Base-by-base conservation (phyloP, 306 rosid species). In the Trichosanthes cucumerina region DNA sequence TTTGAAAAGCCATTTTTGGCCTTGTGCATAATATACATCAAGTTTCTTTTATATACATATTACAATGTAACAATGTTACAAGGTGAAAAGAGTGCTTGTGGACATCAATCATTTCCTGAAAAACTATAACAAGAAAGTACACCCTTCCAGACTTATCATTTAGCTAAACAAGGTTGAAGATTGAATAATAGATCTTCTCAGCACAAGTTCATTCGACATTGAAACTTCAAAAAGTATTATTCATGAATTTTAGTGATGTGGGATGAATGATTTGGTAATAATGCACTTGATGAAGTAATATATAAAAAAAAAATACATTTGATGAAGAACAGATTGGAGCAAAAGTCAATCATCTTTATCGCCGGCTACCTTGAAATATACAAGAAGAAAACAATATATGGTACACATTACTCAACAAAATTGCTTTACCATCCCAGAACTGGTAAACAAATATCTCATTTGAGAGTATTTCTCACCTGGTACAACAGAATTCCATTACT, bases 401-500 rank as follows among this genome's bases (percentile, higher is more conserved):
- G 58, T 28, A 26, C 43, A 47, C 26, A 46, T 26, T 26, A 14
- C 77, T 46, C 56, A 43, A 70, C 23, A 70, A 70, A 24, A 46
- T 3, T 46, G 57, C 11, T 24, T 46, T 23, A 63, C 2, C 0
- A 46, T 24, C 58, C 36, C 39, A 71, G 12, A 71, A 31, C 5
- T 71, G 58, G 46, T 46, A 46, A 24, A 71, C 57, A 46, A 24
- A 24, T 53, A 46, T 46, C 58, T 24, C 14, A 72, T 72, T 72
- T 46, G 7, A 47, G 43, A 78, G 12, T 63, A 60, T 54, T 79
- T 66, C 84, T 82, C 88, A 95, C 99, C 99, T 95, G 97, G 85
- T 92, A 88, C 69, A 89, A 85, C 83, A 95, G 88, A 86, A 77
- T 88, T 87, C 99, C 99, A 4, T 86, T 84, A 81, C 99, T 92